Evolutionary conservation across 2,329 filamentous ascomycete species (phyloP), one percentile per base, ranked within the genome.

Genomic region (Cladophialophora yegresii): DNA sequence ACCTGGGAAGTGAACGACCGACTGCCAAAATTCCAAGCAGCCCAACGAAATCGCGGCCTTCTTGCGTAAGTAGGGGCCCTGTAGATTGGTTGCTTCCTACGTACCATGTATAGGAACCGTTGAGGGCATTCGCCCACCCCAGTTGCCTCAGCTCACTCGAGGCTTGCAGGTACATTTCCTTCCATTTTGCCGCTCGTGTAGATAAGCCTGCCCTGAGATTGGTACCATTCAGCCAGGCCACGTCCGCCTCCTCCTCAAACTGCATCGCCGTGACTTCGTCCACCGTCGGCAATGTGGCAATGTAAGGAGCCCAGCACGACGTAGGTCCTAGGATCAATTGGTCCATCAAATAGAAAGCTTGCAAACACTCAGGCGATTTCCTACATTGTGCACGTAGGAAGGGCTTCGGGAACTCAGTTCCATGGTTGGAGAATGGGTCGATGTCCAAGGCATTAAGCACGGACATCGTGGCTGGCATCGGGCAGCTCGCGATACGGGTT

Each of bases 241-340:
- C 73, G 71, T 91, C 88, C 13, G 84, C 82, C 3, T 82, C 79
- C 0, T 83, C 79, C 84, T 89, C 92, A 69, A 87, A 87, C 0
- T 87, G 79, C 4, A 88, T 86, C 13, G 89, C 81, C 0, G 77
- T 80, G 79, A 89, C 83, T 1, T 85, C 77, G 9, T 82, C 80
- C 0, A 87, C 87, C 64, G 86, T 84, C 1, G 89, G 89, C 0
- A 92, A 79, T 0, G 84, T 84, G 9, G 77, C 76, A 68, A 92
- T 84, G 75, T 92, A 92, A 1, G 86, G 83, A 73, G 79, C 81
- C 89, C 89, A 92, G 69, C 84, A 85, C 0, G 89, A 89, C 1
- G 80, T 72, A 1, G 75, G 61, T 1, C 83, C 84, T 1, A 82
- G 75, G 33, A 91, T 78, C 72, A 86, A 87, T 73, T 92, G 85